A percentile compares a stretch with the other conserved stretches of the same genome.
These are phyloP conservation scores for Nemania sp. DNA, from an alignment of 2,329 filamentous ascomycete species.

Conservation along the genomic window DNA sequence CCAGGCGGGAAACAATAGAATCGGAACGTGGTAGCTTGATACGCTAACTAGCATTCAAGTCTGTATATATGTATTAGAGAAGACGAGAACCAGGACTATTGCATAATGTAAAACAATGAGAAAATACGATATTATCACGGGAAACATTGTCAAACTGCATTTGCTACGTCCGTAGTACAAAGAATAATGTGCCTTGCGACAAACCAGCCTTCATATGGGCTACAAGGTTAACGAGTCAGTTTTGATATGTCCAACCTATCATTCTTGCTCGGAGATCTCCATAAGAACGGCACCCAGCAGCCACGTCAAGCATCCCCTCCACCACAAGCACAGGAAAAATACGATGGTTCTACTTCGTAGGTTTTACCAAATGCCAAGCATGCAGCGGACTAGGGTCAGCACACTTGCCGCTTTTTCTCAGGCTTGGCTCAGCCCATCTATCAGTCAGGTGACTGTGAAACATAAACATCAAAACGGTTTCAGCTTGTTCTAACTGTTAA, in stretches of 20 bases:
- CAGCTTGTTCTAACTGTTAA: slow-evolving; percentile 8
- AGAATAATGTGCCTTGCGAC: no score
- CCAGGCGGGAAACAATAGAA: slow-evolving; percentile 10
- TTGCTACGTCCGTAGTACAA: no score
- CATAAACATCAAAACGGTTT: slow-evolving; percentile 12
- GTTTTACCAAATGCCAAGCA: slow-evolving; percentile 1
- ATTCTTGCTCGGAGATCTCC: no score
- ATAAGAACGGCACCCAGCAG: no score
- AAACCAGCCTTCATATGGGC: no score
- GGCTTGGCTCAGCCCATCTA: no score
- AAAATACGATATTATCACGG: slow-evolving; percentile 17
- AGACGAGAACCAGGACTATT: slow-evolving; percentile 1
- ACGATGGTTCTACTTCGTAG: no score
- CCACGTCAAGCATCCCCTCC: no score
- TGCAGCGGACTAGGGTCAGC: neutral
- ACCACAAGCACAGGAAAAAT: no score
- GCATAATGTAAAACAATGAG: slow-evolving; percentile 22
- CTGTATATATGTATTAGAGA: slow-evolving; percentile 9
- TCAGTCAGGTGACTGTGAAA: slow-evolving; percentile 12
- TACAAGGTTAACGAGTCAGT: no score
- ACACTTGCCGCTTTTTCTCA: neutral
- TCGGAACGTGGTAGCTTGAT: slow-evolving; percentile 6
- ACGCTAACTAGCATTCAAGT: neutral
- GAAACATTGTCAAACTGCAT: no score
- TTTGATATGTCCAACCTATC: no score